A percentile compares a stretch with the other conserved stretches of the same genome.
Evolutionary conservation across 805 yeast genomes (phyloP).

Genomic region (Blastobotrys chiropterorum): DNA sequence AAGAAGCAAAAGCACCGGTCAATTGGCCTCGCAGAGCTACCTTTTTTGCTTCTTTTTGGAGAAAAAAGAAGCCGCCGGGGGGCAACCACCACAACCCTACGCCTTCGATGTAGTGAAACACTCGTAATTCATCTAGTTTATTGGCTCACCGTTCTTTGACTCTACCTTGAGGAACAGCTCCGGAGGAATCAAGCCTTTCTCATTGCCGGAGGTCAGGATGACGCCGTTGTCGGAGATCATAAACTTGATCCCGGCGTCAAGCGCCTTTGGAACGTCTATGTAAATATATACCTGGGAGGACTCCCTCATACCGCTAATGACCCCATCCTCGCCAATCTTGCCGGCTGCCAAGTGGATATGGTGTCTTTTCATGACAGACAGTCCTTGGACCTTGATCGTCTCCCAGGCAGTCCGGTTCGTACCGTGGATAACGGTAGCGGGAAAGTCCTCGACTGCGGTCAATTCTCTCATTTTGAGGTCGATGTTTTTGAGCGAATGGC

Average conservation of each 20-base stretch:
- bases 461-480: slow-evolving; percentile 40
- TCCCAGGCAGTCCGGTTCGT: slow-evolving; percentile 49
- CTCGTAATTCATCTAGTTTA: neutral
- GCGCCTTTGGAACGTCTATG: slow-evolving; percentile 48
- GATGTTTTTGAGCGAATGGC: slow-evolving; percentile 60
- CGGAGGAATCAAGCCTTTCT: slow-evolving; percentile 43
- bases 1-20: no score
- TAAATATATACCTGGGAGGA: slow-evolving; percentile 53
- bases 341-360: slow-evolving; percentile 83
- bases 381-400: slow-evolving; percentile 45
- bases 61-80: no score
- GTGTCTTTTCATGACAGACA: slow-evolving; percentile 65
- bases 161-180: slow-evolving; percentile 39
- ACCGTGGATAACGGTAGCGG: slow-evolving; percentile 73
- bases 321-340: slow-evolving; percentile 39
- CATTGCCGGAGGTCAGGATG: slow-evolving; percentile 57
- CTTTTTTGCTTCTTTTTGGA: no score
- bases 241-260: slow-evolving; percentile 43
- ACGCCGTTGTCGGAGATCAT: slow-evolving; percentile 70
- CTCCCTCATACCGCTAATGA: slow-evolving; percentile 71
- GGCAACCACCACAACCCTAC: neutral
- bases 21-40: no score
- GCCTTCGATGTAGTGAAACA: no score
- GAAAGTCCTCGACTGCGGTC: slow-evolving; percentile 37
- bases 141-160: slow-evolving; percentile 23